Base-by-base conservation (phyloP, 2,329 filamentous ascomycete species). In the Diaporthe batatas region DNA sequence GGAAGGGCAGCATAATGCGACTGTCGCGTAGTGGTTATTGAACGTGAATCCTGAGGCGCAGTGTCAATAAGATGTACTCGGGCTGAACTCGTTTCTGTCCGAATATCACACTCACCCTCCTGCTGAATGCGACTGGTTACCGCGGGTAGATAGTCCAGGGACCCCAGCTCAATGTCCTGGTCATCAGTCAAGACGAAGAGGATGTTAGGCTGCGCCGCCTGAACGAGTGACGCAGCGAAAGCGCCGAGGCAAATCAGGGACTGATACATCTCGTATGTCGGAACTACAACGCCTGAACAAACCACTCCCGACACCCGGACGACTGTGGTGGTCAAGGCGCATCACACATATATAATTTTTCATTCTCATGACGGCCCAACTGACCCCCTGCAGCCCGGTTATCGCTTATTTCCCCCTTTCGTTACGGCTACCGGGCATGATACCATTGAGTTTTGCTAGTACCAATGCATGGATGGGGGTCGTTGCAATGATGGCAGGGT, bases 1-100 rank as follows among this genome's bases (percentile, higher is more conserved):
- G 0, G 89, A 90, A 0, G 90, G 90, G 77, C 90, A 92, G 79
- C 90, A 92, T 18, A 91, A 79, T 0, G 90, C 84, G 3, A 90
- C 88, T 0, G 90, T 91, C 73, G 89, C 90, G 73, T 88, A 91
- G 77, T 92, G 90, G 55, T 86, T 85, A 68, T 83, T 83, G 75
- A 70, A 74, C 2, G 73, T 72, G 53, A 74, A 74, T 7, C 73
- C 73, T 74, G 47, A 29, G 12, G 10, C 23, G 2, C 18, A 6
- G 1, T 34, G n/a, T 74, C 21, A 74, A 29, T 2, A 12, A 34
- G 29, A 34, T 16, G 6, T 6, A 16, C 21, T 2, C 51, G 6
- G 11, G 23, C 53, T n/a, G 10, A 3, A 14, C 25, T 21, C 49
- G 53, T 29, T 1, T 39, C n/a, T 12, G 49, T 16, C 23, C 42